Percentiles rank a stretch among this genome's conserved stretches.
phyloP scores from a whole-genome alignment of 1,284 basidiomycete species.

The Austropuccinia psidii region DNA sequence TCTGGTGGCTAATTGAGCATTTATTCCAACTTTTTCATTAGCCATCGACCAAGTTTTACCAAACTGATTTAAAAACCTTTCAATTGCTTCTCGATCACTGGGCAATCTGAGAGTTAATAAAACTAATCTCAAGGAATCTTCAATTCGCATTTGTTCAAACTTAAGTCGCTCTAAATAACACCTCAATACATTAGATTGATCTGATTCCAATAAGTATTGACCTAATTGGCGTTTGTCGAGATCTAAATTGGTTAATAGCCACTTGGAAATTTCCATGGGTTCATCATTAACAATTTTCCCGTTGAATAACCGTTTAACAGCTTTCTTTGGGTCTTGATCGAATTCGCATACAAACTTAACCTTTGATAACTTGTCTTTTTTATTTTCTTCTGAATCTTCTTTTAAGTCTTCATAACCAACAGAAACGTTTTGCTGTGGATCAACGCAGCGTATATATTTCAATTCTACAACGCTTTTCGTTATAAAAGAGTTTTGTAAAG shows the following conservation, averaged over 20 bases:
- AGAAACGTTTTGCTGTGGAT: slow-evolving; percentile 40
- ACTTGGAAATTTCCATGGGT: slow-evolving; percentile 61
- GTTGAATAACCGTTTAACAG: slow-evolving; percentile 23
- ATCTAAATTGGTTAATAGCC: slow-evolving; percentile 76
- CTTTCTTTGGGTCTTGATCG: slow-evolving; percentile 39
- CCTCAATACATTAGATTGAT: slow-evolving; percentile 65
- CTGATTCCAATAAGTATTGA: slow-evolving; percentile 62
- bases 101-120: slow-evolving; percentile 71
- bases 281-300: slow-evolving; percentile 56
- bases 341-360: slow-evolving; percentile 38
- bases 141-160: slow-evolving; percentile 70
- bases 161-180: slow-evolving; percentile 80
- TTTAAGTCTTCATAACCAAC: slow-evolving; percentile 48
- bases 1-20: slow-evolving; percentile 65
- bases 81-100: slow-evolving; percentile 58
- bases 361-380: too few relatives aligned
- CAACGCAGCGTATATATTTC: slow-evolving; percentile 55
- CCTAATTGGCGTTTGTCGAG: slow-evolving; percentile 77
- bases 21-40: slow-evolving; percentile 64
- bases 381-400: not conserved
- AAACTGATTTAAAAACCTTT: slow-evolving; percentile 61
- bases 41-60: slow-evolving; percentile 79
- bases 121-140: slow-evolving; percentile 80
- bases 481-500: slow-evolving; percentile 70
- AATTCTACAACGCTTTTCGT: slow-evolving; percentile 80